Conservation (phyloP, 2,329 filamentous ascomycete genomes). For the Ophiostoma piceae region DNA sequence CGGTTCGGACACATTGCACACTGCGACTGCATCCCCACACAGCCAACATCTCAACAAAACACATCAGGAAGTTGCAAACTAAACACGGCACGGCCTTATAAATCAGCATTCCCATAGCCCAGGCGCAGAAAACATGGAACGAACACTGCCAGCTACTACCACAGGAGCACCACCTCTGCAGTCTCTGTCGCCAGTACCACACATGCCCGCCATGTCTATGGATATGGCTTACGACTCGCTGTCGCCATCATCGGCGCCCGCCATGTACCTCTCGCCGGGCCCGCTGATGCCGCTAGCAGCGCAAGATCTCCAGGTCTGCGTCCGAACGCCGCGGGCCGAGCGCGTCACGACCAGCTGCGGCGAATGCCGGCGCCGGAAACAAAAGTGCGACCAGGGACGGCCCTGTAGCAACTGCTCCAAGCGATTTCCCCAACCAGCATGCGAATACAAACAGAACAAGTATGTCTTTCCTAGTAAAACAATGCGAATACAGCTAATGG, state of each 20-base stretch:
- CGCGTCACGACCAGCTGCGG: conserved; percentile 40
- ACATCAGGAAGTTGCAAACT: neutral
- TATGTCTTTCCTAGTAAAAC: neutral
- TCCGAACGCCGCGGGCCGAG: conserved; percentile 28
- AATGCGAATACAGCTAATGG: neutral
- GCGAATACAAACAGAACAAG: neutral
- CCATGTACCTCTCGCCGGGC: neutral
- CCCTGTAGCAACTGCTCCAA: conserved; percentile 50
- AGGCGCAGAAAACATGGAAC: neutral
- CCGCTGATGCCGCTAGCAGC: neutral
- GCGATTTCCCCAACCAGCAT: neutral
- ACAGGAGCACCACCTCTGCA: neutral
- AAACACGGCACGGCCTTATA: neutral
- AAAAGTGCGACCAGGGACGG: conserved; percentile 51
- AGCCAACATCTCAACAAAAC: neutral
- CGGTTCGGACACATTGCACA: neutral
- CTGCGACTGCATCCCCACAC: neutral
- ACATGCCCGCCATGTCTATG: neutral
- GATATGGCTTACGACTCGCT: neutral
- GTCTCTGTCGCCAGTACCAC: neutral
- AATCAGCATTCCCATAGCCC: neutral
- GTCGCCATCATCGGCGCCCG: neutral
- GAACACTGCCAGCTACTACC: neutral
- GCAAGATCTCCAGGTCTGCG: neutral
- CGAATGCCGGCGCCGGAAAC: conserved; percentile 46